These are phyloP conservation scores for Penicillium brasilianum DNA, from an alignment of 2,329 filamentous ascomycete species.

Conservation along the genomic window DNA sequence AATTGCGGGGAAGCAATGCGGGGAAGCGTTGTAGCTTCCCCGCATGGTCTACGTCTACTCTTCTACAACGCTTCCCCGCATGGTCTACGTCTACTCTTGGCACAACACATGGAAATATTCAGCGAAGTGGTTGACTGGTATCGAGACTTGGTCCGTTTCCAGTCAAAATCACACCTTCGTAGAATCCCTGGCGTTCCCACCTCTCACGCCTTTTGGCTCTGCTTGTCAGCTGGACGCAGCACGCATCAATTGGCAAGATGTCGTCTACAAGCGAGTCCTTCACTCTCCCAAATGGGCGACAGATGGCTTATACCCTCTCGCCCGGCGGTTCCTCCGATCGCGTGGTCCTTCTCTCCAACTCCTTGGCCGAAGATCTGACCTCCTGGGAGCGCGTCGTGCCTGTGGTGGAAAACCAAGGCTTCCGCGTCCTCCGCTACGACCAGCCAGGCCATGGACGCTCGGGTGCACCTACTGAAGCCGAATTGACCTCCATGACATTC, in stretches of 20 bases:
- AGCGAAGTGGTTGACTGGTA: background rate
- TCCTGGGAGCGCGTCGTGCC: constrained; percentile 51
- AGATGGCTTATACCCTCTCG: constrained; percentile 20
- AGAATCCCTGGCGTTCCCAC: background rate
- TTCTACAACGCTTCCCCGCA: background rate
- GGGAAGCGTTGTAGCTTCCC: no score
- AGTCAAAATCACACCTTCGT: constrained; percentile 2
- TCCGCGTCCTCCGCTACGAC: constrained; percentile 52
- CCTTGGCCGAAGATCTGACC: constrained; percentile 44
- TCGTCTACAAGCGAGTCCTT: constrained; percentile 11
- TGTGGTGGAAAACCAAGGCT: constrained; percentile 42
- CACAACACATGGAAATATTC: constrained; percentile 1
- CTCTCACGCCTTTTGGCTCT: background rate
- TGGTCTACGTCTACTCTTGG: background rate
- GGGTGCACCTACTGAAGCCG: constrained; percentile 33
- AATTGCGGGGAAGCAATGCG: background rate
- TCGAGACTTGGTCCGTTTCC: constrained; percentile 3
- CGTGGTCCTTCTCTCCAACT: constrained; percentile 49
- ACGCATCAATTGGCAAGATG: constrained; percentile 8
- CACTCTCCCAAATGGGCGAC: constrained; percentile 20
- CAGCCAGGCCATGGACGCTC: constrained; percentile 53
- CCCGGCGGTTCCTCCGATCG: constrained; percentile 31
- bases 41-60: no score
- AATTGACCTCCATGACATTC: constrained; percentile 44
- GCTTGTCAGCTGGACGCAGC: constrained; percentile 3